Evolutionary conservation across 2,329 filamentous ascomycete genomes (phyloP).

Genomic region (Amauroascus niger): DNA sequence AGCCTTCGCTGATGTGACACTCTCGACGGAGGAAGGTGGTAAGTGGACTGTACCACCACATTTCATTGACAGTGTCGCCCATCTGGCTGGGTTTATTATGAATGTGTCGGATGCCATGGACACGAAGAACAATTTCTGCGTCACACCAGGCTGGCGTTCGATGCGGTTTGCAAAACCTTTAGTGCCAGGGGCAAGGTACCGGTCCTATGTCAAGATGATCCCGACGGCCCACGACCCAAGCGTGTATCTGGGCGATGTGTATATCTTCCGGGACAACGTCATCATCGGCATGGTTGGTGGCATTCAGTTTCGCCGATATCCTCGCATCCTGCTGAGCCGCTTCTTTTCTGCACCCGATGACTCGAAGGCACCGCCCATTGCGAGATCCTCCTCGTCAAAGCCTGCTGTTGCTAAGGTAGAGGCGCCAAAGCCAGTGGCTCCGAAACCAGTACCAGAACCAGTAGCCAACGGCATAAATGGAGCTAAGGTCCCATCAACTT

Average conservation of each 20-base stretch:
- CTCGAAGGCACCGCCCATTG: neutral
- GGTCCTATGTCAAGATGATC: constrained; percentile 28
- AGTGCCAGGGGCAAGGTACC: constrained; percentile 23
- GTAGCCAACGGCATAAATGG: neutral
- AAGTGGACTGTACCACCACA: constrained; percentile 21
- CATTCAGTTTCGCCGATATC: constrained; percentile 24
- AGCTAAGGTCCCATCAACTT: neutral
- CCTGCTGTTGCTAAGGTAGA: neutral
- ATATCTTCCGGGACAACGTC: constrained; percentile 23
- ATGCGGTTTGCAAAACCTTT: constrained; percentile 20
- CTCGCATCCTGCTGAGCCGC: constrained; percentile 30
- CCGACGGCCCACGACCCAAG: constrained; percentile 26
- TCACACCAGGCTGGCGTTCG: constrained; percentile 30
- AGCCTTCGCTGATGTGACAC: constrained; percentile 15
- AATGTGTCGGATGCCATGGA: constrained; percentile 26
- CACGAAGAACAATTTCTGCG: constrained; percentile 25
- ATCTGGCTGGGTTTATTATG: constrained; percentile 32
- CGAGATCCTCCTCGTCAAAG: neutral
- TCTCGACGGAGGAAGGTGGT: constrained; percentile 6
- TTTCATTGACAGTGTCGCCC: constrained; percentile 30
- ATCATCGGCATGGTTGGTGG: constrained; percentile 27
- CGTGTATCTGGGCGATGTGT: constrained; percentile 24
- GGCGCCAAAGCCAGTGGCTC: neutral
- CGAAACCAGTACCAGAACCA: neutral
- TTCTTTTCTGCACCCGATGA: constrained; percentile 27